Conservation (phyloP, 1,284 basidiomycete species). For the Ceratorhiza oryzae-sativae region DNA sequence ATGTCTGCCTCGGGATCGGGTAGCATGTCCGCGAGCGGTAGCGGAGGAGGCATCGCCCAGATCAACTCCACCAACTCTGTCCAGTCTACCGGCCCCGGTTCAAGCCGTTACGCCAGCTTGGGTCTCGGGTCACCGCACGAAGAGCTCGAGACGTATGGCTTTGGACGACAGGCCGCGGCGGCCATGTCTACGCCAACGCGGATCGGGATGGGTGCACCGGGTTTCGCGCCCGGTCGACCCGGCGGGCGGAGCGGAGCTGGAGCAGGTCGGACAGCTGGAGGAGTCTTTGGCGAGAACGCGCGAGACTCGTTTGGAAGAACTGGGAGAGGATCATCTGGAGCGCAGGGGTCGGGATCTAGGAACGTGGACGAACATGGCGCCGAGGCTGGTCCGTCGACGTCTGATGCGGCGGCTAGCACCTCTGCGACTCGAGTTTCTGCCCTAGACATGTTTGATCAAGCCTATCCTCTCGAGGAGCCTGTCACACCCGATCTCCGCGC, state of each 20-base stretch:
- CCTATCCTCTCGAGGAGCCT: neutral
- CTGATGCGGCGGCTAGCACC: neutral
- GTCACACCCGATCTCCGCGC: neutral
- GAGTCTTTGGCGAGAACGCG: conserved; percentile 11
- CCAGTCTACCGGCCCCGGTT: neutral
- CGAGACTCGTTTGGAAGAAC: conserved; percentile 16
- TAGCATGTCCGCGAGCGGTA: neutral
- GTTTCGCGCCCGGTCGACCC: conserved; percentile 1
- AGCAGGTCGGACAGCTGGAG: conserved; percentile 10
- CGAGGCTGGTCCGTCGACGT: neutral
- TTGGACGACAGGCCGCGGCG: conserved; percentile 27
- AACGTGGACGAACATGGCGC: neutral
- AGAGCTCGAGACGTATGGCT: conserved; percentile 11
- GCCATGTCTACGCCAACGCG: neutral
- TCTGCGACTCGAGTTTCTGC: neutral
- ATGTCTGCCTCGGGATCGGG: conserved; percentile 12
- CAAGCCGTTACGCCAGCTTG: neutral
- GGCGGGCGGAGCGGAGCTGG: neutral
- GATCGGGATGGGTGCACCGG: neutral
- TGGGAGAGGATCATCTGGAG: conserved; percentile 1
- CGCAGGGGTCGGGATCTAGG: neutral
- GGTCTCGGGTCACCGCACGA: conserved; percentile 2
- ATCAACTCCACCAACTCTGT: conserved; percentile 1
- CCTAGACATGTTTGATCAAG: neutral
- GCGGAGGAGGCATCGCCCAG: neutral